Evolutionary conservation across 2,329 filamentous ascomycete species (phyloP), one percentile per base, ranked within the genome.

Genomic region (Raffaelea deltoideospora): DNA sequence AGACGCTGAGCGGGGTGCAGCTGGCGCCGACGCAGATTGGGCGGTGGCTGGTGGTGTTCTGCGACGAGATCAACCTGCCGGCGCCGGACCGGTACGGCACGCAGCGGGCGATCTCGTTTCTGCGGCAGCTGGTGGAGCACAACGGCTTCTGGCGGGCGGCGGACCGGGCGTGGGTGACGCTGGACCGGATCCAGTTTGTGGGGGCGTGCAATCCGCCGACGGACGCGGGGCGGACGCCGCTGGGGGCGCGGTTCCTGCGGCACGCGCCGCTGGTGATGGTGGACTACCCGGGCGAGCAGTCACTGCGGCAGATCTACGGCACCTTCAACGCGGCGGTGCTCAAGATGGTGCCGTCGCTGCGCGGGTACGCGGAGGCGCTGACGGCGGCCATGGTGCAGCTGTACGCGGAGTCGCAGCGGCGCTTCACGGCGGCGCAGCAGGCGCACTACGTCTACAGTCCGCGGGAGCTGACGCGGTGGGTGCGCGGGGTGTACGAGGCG

Each of bases 261-360:
- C 92, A 99, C 56, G 86, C 90, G 14, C 90, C 90, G n/a, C 73
- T 99, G 37, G 82, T 99, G 59, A 98, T 99, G 92, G 92, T 99
- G 30, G 90, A 98, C 53, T 99, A 99, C 52, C 90, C 90, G 42
- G 90, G 92, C 50, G 86, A 98, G 61, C 67, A 86, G 31, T 98
- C 92, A 4, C 72, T 99, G 27, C 79, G 79, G 47, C 90, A 99
- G 55, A 99, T 99, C 47, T 99, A 99, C 53, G 90, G 92, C 48
- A 96, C 92, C 1, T 98, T 98, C 71, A 98, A 93, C 55, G 81
- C 73, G 38, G 90, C 92, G 10, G 76, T 98, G 31, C 78, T 99
- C 53, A 99, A 99, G 67, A 90, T 98, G 43, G 79, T 98, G 35
- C 88, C 90, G 1, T 77, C 86, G 13, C 65, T 99, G n/a, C 82